Conservation (phyloP, 2,329 filamentous ascomycete species). For the Alternaria conjuncta region DNA sequence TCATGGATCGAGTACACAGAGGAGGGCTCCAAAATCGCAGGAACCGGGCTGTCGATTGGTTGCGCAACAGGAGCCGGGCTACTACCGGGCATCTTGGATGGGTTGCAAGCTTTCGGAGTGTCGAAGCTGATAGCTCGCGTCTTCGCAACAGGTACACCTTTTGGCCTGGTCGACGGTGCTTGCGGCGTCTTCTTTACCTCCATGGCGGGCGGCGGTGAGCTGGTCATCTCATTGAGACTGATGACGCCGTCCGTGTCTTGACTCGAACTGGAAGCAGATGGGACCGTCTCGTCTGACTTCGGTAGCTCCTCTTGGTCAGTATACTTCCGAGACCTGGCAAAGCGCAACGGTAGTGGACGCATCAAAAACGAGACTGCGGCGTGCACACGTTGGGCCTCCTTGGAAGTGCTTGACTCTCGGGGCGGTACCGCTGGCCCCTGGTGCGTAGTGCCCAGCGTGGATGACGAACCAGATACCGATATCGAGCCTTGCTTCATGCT, state of each 20-base stretch:
- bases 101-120: conserved; percentile 9
- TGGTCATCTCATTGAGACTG: background rate
- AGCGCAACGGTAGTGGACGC: conserved; percentile 23
- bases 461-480: conserved; percentile 32
- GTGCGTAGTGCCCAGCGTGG: conserved; percentile 23
- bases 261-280: conserved; percentile 1
- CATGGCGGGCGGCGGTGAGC: conserved; percentile 1
- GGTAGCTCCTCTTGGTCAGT: conserved; percentile 11
- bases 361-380: conserved; percentile 37
- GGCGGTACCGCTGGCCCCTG: conserved; percentile 35
- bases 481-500: conserved; percentile 28
- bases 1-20: conserved; percentile 36
- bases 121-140: conserved; percentile 2
- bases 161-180: conserved; percentile 17
- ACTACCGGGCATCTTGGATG: conserved; percentile 3
- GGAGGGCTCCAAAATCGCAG: conserved; percentile 21
- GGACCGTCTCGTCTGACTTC: conserved; percentile 2
- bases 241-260: conserved; percentile 1
- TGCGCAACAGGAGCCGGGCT: conserved; percentile 8
- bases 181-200: conserved; percentile 18
- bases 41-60: conserved; percentile 21
- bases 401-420: conserved; percentile 41
- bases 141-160: conserved; percentile 8
- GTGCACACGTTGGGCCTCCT: conserved; percentile 39
- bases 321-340: conserved; percentile 20